These are phyloP conservation scores for Ligustrum vulgare DNA, from an alignment of 257 asterid genomes.

Conservation along the genomic window DNA sequence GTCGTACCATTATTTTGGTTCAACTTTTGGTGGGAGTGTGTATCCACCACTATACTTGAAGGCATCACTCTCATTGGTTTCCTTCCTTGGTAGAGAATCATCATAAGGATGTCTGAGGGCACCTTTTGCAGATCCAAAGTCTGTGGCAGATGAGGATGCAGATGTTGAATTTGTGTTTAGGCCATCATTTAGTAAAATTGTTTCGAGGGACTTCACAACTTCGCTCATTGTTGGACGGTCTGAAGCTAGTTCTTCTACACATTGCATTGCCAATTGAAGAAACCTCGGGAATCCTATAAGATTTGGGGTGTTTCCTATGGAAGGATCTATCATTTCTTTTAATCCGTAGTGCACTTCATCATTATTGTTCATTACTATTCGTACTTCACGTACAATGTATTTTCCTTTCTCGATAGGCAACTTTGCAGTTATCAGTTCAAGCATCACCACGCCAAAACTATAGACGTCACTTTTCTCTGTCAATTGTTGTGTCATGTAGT, in stretches of 20 bases:
- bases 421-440: slow-evolving; percentile 76
- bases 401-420: slow-evolving; percentile 92
- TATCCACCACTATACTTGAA: slow-evolving; percentile 60
- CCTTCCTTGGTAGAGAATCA: slow-evolving; percentile 40
- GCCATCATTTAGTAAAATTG: slow-evolving; percentile 68
- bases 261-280: slow-evolving; percentile 76
- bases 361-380: slow-evolving; percentile 43
- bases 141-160: slow-evolving; percentile 78
- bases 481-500: slow-evolving; percentile 88
- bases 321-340: slow-evolving; percentile 63
- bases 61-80: slow-evolving; percentile 37
- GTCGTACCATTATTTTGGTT: slow-evolving; percentile 36
- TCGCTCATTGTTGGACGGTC: slow-evolving; percentile 89
- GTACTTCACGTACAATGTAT: slow-evolving; percentile 78
- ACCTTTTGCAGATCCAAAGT: slow-evolving; percentile 53
- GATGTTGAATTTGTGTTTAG: slow-evolving; percentile 72
- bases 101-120: slow-evolving; percentile 49
- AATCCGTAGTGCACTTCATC: slow-evolving; percentile 63
- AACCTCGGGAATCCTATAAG: slow-evolving; percentile 65
- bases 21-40: slow-evolving; percentile 47
- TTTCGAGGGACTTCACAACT: slow-evolving; percentile 72
- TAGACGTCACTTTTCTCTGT: slow-evolving; percentile 93
- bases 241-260: slow-evolving; percentile 84
- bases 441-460: slow-evolving; percentile 96
- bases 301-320: slow-evolving; percentile 41